These are phyloP conservation scores for Plasmodium gaboni DNA, from an alignment of 169 alveolate species.

Conservation along the genomic window DNA sequence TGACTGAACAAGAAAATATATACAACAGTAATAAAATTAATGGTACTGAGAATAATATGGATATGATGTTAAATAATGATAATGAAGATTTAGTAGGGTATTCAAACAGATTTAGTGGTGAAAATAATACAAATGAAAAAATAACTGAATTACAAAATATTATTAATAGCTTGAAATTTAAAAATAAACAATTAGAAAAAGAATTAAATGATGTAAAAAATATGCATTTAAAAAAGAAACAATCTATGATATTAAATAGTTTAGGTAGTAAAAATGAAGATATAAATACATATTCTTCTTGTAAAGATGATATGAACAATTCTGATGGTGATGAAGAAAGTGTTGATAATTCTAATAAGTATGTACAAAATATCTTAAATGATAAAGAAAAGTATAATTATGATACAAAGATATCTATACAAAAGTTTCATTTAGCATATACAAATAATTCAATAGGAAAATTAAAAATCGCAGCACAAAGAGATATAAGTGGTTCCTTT, in stretches of 20 bases:
- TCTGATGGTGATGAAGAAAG: slow-evolving; percentile 36
- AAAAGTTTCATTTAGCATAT: slow-evolving; percentile 59
- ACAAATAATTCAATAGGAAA: slow-evolving; percentile 58
- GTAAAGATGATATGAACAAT: slow-evolving; percentile 51
- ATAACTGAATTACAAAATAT: slow-evolving; percentile 37
- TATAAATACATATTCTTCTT: slow-evolving; percentile 41
- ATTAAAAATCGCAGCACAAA: slow-evolving; percentile 62
- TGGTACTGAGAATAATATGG: slow-evolving; percentile 23
- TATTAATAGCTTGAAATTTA: slow-evolving; percentile 45
- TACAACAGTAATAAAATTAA: slow-evolving; percentile 1
- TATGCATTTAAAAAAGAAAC: slow-evolving; percentile 57
- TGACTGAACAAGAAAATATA: slow-evolving; percentile 12
- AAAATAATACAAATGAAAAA: slow-evolving; percentile 9
- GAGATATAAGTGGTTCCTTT: slow-evolving; percentile 68
- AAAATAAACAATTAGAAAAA: slow-evolving; percentile 51
- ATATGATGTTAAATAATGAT: slow-evolving; percentile 13
- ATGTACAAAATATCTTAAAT: slow-evolving; percentile 43
- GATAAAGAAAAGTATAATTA: slow-evolving; percentile 58
- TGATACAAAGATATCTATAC: slow-evolving; percentile 56
- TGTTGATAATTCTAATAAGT: slow-evolving; percentile 25
- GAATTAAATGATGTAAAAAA: slow-evolving; percentile 51
- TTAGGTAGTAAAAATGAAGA: slow-evolving; percentile 38
- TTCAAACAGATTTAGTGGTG: not conserved
- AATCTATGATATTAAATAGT: slow-evolving; percentile 27
- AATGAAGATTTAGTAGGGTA: slow-evolving; percentile 32